Evolutionary conservation across 2,329 filamentous ascomycete genomes (phyloP).

Genomic region (Pseudogymnoascus sp.): DNA sequence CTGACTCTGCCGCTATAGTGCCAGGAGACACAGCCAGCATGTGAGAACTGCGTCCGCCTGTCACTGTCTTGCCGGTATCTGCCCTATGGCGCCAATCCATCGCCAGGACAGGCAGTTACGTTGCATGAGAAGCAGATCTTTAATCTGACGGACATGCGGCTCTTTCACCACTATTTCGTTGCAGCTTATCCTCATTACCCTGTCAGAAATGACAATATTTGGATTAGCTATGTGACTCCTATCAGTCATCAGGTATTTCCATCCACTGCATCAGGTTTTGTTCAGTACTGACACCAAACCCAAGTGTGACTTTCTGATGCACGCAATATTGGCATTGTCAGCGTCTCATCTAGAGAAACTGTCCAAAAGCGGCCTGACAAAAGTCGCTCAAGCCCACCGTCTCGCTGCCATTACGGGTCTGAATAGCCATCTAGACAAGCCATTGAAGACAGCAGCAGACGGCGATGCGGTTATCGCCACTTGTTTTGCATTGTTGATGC

Average conservation of each 20-base stretch:
- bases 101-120: not conserved
- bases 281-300: not conserved
- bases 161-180: slow-evolving; percentile 60
- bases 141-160: slow-evolving; percentile 57
- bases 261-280: not conserved
- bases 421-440: slow-evolving; percentile 12
- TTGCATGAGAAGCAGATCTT: slow-evolving; percentile 34
- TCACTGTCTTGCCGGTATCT: not conserved
- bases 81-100: not conserved
- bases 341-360: slow-evolving; percentile 15
- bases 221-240: slow-evolving; percentile 60
- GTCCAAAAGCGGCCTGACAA: slow-evolving; percentile 7
- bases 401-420: slow-evolving; percentile 15
- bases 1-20: not conserved
- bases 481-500: slow-evolving; percentile 52
- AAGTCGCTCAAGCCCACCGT: slow-evolving; percentile 13
- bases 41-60: slow-evolving; percentile 5
- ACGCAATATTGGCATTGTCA: slow-evolving; percentile 15
- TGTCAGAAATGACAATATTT: slow-evolving; percentile 57
- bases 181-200: slow-evolving; percentile 58
- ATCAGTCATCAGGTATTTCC: slow-evolving; percentile 55
- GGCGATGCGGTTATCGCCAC: slow-evolving; percentile 27
- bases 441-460: slow-evolving; percentile 9
- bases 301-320: slow-evolving; percentile 17
- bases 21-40: slow-evolving; percentile 5